These are phyloP conservation scores for Grosmannia huntii DNA, from an alignment of 2,329 filamentous ascomycete genomes.

Conservation along the genomic window DNA sequence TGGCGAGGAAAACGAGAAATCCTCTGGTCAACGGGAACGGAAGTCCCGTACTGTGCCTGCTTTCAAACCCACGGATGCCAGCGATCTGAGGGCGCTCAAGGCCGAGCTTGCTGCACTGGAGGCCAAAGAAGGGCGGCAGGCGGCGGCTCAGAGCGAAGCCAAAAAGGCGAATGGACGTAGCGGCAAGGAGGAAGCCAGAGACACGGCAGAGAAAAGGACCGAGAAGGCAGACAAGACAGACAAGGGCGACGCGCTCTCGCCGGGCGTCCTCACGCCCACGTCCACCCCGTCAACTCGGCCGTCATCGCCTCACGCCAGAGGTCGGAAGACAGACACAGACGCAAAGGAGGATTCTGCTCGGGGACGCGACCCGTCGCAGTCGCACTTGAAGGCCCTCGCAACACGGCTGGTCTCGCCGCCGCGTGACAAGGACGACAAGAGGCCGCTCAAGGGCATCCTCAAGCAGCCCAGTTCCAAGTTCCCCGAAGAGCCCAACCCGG, in stretches of 20 bases:
- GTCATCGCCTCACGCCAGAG: conserved; percentile 7
- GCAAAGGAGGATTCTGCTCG: neutral
- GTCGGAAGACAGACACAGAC: neutral
- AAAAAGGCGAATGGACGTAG: neutral
- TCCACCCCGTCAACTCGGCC: conserved; percentile 9
- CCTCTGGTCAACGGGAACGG: conserved; percentile 19
- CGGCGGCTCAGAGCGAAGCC: neutral
- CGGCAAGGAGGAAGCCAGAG: neutral
- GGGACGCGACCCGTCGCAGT: conserved; percentile 4
- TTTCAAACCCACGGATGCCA: conserved; percentile 41
- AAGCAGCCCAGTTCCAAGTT: conserved; percentile 73
- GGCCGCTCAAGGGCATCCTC: conserved; percentile 74
- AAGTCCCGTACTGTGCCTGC: conserved; percentile 24
- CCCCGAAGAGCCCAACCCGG: conserved; percentile 70
- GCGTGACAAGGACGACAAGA: conserved; percentile 25
- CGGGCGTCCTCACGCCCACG: conserved; percentile 10
- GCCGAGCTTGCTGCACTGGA: conserved; percentile 9
- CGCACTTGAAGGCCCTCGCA: conserved; percentile 12
- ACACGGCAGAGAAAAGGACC: neutral
- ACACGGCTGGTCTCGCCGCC: conserved; percentile 66
- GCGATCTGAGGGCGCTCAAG: conserved; percentile 26
- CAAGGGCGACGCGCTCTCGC: conserved; percentile 4
- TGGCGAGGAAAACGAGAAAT: conserved; percentile 22
- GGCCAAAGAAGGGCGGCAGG: neutral
- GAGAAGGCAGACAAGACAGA: neutral